These are phyloP conservation scores for Pythium biforme DNA, from an alignment of 352 stramenopile genomes.

Conservation along the genomic window DNA sequence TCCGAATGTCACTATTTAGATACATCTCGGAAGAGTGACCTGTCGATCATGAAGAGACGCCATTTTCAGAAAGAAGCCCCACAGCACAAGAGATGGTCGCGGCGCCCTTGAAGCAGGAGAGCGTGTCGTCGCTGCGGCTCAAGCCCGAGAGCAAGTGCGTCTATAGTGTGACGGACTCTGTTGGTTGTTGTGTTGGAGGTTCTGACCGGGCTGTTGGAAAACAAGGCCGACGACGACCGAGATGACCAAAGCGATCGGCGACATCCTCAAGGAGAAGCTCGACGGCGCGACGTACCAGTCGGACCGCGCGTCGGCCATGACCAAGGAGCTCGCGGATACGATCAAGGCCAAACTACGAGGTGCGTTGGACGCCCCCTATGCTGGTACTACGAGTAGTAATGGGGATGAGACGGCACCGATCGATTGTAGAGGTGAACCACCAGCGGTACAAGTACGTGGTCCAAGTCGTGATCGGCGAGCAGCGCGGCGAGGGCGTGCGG, in stretches of 20 bases:
- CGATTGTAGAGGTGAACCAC: constrained; percentile 49
- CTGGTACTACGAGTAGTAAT: no score
- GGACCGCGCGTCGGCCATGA: constrained; percentile 69
- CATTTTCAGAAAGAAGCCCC: neutral
- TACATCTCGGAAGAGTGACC: constrained; percentile 10
- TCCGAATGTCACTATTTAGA: constrained; percentile 7
- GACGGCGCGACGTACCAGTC: constrained; percentile 65
- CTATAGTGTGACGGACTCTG: no score
- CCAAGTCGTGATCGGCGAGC: constrained; percentile 89
- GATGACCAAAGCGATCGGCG: constrained; percentile 74
- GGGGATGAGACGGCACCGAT: neutral
- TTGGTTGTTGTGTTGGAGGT: neutral
- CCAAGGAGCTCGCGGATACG: constrained; percentile 85
- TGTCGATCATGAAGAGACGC: constrained; percentile 27
- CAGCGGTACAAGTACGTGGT: constrained; percentile 90
- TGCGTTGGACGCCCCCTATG: constrained; percentile 22
- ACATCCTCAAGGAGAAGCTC: constrained; percentile 70
- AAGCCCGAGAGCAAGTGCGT: constrained; percentile 55
- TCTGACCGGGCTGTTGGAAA: neutral
- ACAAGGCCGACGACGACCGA: constrained; percentile 67
- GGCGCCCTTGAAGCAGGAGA: constrained; percentile 35
- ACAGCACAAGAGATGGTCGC: constrained; percentile 38
- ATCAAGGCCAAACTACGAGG: constrained; percentile 86
- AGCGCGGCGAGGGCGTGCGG: constrained; percentile 84
- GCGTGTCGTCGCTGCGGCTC: constrained; percentile 44